phyloP scores from a whole-genome alignment of 176 grass and related monocot species.

The Chrysopogon serrulatus region DNA sequence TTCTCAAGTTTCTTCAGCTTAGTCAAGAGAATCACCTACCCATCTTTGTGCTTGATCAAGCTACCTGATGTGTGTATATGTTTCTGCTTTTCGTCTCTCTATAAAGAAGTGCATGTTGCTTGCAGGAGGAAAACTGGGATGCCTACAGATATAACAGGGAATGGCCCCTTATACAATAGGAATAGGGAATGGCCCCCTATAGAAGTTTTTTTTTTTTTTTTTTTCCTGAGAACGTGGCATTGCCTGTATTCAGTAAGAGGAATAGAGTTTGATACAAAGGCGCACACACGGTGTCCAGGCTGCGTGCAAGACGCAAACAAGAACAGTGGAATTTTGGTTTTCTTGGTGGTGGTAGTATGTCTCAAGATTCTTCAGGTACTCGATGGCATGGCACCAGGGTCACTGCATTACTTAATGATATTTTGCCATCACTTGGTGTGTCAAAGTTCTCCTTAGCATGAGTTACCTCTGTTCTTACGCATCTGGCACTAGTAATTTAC shows the following conservation, averaged over 20 bases:
- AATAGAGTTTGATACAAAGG: too few relatives aligned
- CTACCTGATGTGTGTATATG: neutral
- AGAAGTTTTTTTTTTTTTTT: too few relatives aligned
- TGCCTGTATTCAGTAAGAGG: too few relatives aligned
- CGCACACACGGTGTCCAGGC: too few relatives aligned
- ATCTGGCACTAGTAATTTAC: slow-evolving; percentile 1
- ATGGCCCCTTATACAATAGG: neutral
- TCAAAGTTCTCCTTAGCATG: neutral
- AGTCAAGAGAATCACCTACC: slow-evolving; percentile 8
- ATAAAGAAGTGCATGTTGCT: slow-evolving; percentile 21
- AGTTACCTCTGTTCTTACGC: neutral
- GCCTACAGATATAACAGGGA: slow-evolving; percentile 1
- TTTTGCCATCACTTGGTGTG: slow-evolving; percentile 23
- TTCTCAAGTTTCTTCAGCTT: neutral
- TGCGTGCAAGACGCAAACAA: too few relatives aligned
- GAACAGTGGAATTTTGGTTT: slow-evolving; percentile 26
- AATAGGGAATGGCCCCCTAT: too few relatives aligned
- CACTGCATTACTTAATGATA: slow-evolving; percentile 14
- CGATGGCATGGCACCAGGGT: neutral
- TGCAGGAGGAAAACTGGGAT: slow-evolving; percentile 15
- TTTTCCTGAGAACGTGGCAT: too few relatives aligned
- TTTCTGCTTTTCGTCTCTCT: neutral
- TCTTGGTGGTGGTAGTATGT: slow-evolving; percentile 26
- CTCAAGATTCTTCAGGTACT: slow-evolving; percentile 37
- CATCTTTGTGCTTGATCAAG: slow-evolving; percentile 9